Evolutionary conservation across 306 rosid species (phyloP), one percentile per base, ranked within the genome.

Genomic region (Datisca glomerata): DNA sequence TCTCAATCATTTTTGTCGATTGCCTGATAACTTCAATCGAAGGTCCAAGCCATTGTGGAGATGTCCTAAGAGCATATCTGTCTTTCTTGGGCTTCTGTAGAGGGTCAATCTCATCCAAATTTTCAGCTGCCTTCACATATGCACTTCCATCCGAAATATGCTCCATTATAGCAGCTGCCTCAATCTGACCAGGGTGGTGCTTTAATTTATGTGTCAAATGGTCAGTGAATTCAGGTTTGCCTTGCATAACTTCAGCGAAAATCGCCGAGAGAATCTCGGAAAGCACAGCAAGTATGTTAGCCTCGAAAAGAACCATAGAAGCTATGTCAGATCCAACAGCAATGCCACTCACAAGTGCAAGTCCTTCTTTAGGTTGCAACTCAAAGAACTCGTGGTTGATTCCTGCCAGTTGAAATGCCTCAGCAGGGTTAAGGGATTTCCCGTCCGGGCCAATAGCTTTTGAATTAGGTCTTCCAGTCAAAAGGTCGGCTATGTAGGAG

Each of bases 151-250:
- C 87, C 8, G 82, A 53, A 56, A 86, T 79, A 66, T 86, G 93
- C 49, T 86, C 96, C 96, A 86, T 86, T 45, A 86, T 76, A 24
- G 96, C 96, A 1, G 93, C 96, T 32, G 96, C 96, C 50, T 86
- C 96, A 60, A 86, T 86, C n/a, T 86, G 96, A 3, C 96, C 96
- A 22, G 96, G 96, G 21, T 86, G 96, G 46, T 79, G 96, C 54
- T 86, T 86, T 58, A 86, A 27, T 27, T 76, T 86, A 42, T 86
- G 96, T 0, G 93, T 82, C 72, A 86, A 66, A 36, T 86, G 93
- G 36, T 86, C 96, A 0, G 94, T 79, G 44, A 86, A 86, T 24
- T 86, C 93, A 0, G 87, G 87, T 19, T 82, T 86, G n/a, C 96
- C 96, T 33, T 71, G 81, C 96, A 86, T 86, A 15, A 76, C 96